Conservation (phyloP, 139 green algal genomes). For the Tetradesmus lagerheimii region DNA sequence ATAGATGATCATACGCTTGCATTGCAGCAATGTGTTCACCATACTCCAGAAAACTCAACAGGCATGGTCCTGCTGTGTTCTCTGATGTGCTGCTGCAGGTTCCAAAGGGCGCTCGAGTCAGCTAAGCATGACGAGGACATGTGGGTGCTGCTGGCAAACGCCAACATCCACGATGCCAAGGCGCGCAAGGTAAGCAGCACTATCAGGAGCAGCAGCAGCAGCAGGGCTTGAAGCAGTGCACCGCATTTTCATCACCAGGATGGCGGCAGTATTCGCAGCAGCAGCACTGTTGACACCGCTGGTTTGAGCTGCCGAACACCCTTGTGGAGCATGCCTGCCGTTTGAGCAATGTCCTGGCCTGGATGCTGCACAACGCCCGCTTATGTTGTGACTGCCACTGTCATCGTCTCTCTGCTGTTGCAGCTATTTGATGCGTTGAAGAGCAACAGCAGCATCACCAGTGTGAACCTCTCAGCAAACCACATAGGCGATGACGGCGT, state of each 20-base stretch:
- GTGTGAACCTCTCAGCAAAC: constrained; percentile 72
- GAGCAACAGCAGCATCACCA: constrained; percentile 68
- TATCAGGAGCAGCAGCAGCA: background rate
- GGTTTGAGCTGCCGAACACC: too few relatives aligned
- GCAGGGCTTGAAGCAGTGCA: background rate
- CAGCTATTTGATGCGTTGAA: constrained; percentile 70
- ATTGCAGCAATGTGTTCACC: background rate
- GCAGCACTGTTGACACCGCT: background rate
- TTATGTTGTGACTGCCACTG: background rate
- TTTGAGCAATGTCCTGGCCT: too few relatives aligned
- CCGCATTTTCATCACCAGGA: background rate
- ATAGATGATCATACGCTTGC: too few relatives aligned
- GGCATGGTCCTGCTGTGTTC: background rate
- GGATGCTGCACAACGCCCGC: too few relatives aligned
- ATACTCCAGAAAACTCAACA: background rate
- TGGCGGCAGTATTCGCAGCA: background rate
- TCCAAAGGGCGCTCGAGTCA: constrained; percentile 38
- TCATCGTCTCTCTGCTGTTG: background rate
- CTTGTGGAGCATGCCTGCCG: background rate
- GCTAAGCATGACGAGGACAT: constrained; percentile 54
- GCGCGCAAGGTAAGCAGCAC: constrained; percentile 51
- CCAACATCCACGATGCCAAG: constrained; percentile 60
- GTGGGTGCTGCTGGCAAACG: constrained; percentile 63
- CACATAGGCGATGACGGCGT: constrained; percentile 69
- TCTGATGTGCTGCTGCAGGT: constrained; percentile 13